phyloP scores from a whole-genome alignment of 176 grass and related monocot genomes.

The Calamus simplicifolius region DNA sequence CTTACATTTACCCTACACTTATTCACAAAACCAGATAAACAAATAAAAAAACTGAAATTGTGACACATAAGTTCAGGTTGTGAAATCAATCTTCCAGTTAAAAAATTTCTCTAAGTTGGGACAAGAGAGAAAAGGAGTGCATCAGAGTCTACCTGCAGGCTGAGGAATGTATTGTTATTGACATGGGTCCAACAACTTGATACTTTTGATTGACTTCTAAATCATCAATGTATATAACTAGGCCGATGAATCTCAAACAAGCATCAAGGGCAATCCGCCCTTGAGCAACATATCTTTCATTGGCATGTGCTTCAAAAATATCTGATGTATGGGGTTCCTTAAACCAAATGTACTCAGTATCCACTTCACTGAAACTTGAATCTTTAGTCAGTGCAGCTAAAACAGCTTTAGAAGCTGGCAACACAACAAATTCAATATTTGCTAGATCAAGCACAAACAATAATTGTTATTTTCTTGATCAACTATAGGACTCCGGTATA shows the following conservation, averaged over 20 bases:
- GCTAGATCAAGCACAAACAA: slow-evolving; percentile 36
- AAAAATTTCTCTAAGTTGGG: too few relatives aligned
- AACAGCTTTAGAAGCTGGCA: slow-evolving; percentile 32
- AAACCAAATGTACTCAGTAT: slow-evolving; percentile 15
- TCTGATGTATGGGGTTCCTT: slow-evolving; percentile 21
- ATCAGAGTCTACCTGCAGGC: slow-evolving; percentile 37
- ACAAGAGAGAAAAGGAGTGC: too few relatives aligned
- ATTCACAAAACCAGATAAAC: too few relatives aligned
- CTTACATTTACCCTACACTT: too few relatives aligned
- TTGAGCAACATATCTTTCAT: slow-evolving; percentile 32
- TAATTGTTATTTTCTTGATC: slow-evolving; percentile 26
- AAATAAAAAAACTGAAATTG: too few relatives aligned
- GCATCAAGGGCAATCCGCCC: slow-evolving; percentile 33
- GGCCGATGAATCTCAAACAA: slow-evolving; percentile 36
- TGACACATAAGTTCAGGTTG: too few relatives aligned
- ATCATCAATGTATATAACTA: slow-evolving; percentile 49
- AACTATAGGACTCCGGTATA: slow-evolving; percentile 10
- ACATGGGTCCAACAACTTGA: slow-evolving; percentile 58
- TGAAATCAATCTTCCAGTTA: too few relatives aligned
- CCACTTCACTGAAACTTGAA: slow-evolving; percentile 27
- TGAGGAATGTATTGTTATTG: slow-evolving; percentile 47
- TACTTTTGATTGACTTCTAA: slow-evolving; percentile 40
- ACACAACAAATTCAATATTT: slow-evolving; percentile 46
- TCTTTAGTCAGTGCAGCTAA: slow-evolving; percentile 22
- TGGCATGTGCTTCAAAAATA: slow-evolving; percentile 13